These are phyloP conservation scores for Vigna mungo DNA, from an alignment of 306 rosid species.

Conservation along the genomic window DNA sequence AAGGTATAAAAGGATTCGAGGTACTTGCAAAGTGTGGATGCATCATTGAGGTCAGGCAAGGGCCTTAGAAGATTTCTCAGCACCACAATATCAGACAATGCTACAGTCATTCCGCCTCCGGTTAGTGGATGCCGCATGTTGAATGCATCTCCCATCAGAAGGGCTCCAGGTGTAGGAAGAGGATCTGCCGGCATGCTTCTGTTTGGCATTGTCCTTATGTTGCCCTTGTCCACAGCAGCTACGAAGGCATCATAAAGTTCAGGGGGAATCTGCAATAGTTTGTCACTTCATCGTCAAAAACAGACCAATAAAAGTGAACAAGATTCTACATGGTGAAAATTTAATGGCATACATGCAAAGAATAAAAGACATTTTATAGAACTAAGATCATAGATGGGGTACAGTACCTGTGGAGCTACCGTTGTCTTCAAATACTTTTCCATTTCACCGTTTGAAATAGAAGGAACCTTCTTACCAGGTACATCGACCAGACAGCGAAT, in stretches of 20 bases:
- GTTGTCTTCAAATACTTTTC: conserved; percentile 76
- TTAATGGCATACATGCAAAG: conserved; percentile 2
- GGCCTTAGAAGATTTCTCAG: conserved; percentile 90
- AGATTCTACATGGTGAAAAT: conserved; percentile 15
- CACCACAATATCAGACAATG: conserved; percentile 92
- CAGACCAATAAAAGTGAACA: conserved; percentile 22
- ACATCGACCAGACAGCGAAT: conserved; percentile 96
- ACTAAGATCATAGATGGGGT: conserved; percentile 8
- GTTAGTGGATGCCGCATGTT: conserved; percentile 99
- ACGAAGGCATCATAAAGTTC: conserved; percentile 77
- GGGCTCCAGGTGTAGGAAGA: conserved; percentile 93
- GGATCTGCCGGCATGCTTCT: conserved; percentile 99
- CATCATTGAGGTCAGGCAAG: conserved; percentile 73
- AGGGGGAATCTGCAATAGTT: conserved; percentile 74
- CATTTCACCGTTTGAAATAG: conserved; percentile 97
- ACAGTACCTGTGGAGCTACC: conserved; percentile 90
- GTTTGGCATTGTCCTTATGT: conserved; percentile 93
- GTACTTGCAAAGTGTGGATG: conserved; percentile 86
- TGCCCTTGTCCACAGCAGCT: conserved; percentile 89
- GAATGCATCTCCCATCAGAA: conserved; percentile 98
- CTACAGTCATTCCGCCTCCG: conserved; percentile 99
- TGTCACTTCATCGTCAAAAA: conserved; percentile 19
- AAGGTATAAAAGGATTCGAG: conserved; percentile 91
- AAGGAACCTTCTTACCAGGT: conserved; percentile 97
- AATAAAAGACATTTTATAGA: not conserved